Evolutionary conservation across 306 rosid genomes (phyloP).

Genomic region (Quillaja saponaria): DNA sequence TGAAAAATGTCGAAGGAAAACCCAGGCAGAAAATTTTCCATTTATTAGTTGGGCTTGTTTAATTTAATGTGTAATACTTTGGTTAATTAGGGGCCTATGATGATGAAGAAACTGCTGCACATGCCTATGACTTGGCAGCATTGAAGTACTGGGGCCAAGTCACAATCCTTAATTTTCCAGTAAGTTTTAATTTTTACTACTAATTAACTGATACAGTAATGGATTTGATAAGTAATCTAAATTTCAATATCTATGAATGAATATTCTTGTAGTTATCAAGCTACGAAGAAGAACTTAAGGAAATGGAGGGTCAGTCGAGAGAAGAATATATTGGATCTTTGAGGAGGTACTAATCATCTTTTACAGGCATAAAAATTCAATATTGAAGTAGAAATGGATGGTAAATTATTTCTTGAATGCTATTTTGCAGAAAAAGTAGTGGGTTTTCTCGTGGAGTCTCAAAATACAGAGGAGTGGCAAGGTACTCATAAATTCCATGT

Average conservation of each 20-base stretch:
- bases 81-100: conserved; percentile 97
- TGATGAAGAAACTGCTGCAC: conserved; percentile 94
- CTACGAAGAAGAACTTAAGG: conserved; percentile 67
- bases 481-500: conserved; percentile 39
- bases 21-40: too few relatives aligned
- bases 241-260: neutral
- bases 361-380: neutral
- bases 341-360: conserved; percentile 62
- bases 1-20: neutral
- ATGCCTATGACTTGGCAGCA: conserved; percentile 98
- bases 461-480: conserved; percentile 92
- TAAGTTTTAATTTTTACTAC: conserved; percentile 32
- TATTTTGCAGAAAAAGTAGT: conserved; percentile 72
- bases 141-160: conserved; percentile 96
- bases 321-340: conserved; percentile 93
- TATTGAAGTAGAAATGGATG: neutral
- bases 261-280: conserved; percentile 49
- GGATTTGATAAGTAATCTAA: too few relatives aligned
- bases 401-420: neutral
- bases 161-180: conserved; percentile 84
- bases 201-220: too few relatives aligned
- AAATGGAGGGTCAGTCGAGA: conserved; percentile 79
- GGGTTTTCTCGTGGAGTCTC: conserved; percentile 98
- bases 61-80: too few relatives aligned
- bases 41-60: neutral